A percentile compares a stretch with the other conserved stretches of the same genome.
Conservation (phyloP, 1,284 basidiomycete genomes). For the Tilletia walkeri region DNA sequence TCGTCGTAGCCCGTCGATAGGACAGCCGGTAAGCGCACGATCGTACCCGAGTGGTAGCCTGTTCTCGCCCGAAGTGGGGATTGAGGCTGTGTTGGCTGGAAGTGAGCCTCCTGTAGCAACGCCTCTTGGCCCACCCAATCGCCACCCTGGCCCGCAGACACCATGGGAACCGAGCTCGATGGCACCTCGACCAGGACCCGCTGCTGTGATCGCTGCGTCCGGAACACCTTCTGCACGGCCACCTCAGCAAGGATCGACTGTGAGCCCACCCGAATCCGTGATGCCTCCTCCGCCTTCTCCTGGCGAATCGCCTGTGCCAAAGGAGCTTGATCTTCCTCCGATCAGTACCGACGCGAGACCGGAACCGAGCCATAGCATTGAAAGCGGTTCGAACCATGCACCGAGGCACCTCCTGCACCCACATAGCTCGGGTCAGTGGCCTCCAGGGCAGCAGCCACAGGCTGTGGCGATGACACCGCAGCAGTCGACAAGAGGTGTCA, state of each 20-base stretch:
- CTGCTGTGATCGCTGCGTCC: constrained; percentile 1
- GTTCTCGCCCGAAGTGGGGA: constrained; percentile 43
- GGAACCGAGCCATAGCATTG: neutral
- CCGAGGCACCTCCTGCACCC: neutral
- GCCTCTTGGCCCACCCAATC: constrained; percentile 24
- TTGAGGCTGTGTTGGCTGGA: constrained; percentile 36
- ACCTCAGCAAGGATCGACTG: neutral
- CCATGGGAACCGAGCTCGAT: neutral
- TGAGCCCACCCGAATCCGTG: neutral
- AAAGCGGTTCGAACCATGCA: neutral
- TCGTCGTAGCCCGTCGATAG: constrained; percentile 9
- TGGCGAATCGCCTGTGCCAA: constrained; percentile 2
- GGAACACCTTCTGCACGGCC: neutral
- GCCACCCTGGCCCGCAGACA: neutral
- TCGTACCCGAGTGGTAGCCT: constrained; percentile 32
- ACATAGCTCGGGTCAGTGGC: neutral
- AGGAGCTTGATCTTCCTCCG: constrained; percentile 5
- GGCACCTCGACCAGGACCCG: neutral
- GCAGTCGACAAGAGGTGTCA: constrained; percentile 22
- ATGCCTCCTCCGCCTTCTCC: constrained; percentile 9
- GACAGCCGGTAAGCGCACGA: neutral
- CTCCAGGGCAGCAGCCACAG: constrained; percentile 16
- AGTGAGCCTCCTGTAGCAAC: constrained; percentile 35
- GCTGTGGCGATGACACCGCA: constrained; percentile 27
- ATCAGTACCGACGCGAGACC: neutral